Evolutionary conservation across 441 rosid genomes (phyloP).

Genomic region (Erodium moschatum): DNA sequence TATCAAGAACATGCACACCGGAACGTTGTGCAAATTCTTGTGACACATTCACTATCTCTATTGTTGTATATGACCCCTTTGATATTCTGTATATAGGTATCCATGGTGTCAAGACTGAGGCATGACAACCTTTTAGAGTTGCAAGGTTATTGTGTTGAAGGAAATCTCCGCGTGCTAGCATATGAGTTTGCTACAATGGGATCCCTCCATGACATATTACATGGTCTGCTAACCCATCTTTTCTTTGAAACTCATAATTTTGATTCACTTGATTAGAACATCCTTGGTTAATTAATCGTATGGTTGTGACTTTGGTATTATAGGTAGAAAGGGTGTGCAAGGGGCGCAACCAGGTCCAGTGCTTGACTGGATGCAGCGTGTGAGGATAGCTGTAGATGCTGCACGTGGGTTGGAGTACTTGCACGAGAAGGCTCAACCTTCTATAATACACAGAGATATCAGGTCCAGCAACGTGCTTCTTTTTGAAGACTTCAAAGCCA

Average conservation of each 20-base stretch:
- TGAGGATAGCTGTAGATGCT: slow-evolving; percentile 80
- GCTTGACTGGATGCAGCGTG: slow-evolving; percentile 95
- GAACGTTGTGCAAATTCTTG: neutral
- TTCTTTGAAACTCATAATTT: slow-evolving; percentile 1
- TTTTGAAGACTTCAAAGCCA: slow-evolving; percentile 82
- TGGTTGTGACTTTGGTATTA: slow-evolving; percentile 14
- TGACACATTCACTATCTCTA: neutral
- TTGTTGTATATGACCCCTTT: neutral
- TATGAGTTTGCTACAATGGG: slow-evolving; percentile 99
- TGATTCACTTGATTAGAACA: neutral
- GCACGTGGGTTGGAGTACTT: slow-evolving; percentile 89
- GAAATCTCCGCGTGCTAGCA: slow-evolving; percentile 69
- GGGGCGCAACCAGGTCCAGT: slow-evolving; percentile 98
- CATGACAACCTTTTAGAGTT: slow-evolving; percentile 74
- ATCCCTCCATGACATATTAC: slow-evolving; percentile 86
- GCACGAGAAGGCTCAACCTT: slow-evolving; percentile 85
- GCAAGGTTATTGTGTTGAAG: slow-evolving; percentile 84
- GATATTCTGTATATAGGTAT: slow-evolving; percentile 36
- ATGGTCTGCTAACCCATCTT: slow-evolving; percentile 39
- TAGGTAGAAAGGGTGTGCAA: slow-evolving; percentile 95
- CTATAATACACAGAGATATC: slow-evolving; percentile 80
- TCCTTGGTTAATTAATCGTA: neutral
- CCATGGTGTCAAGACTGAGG: slow-evolving; percentile 73
- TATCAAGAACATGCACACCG: neutral
- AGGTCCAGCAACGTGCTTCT: slow-evolving; percentile 94